These are phyloP conservation scores for Plectosphaerella cucumerina DNA, from an alignment of 2,329 filamentous ascomycete species.

Conservation along the genomic window DNA sequence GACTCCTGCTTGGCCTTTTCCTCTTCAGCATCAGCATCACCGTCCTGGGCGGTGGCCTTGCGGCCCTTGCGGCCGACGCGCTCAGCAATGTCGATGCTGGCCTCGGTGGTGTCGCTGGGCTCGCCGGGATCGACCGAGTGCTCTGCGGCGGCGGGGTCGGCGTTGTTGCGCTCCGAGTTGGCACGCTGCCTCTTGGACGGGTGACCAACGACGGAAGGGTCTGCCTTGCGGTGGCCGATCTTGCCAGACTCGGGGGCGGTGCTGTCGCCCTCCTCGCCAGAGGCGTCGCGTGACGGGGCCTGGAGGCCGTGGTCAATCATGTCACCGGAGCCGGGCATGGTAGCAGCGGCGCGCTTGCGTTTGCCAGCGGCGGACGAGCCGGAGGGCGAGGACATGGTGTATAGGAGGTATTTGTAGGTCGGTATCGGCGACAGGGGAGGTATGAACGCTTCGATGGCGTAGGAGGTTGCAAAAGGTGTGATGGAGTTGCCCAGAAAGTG, in stretches of 20 bases:
- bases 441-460: too few relatives aligned
- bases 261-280: slow-evolving; percentile 75
- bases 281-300: slow-evolving; percentile 77
- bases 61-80: slow-evolving; percentile 52
- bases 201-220: slow-evolving; percentile 40
- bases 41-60: slow-evolving; percentile 40
- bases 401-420: not conserved
- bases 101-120: slow-evolving; percentile 66
- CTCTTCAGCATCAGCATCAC: slow-evolving; percentile 29
- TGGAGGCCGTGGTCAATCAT: slow-evolving; percentile 54
- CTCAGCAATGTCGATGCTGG: slow-evolving; percentile 62
- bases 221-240: slow-evolving; percentile 54
- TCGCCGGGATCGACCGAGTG: slow-evolving; percentile 58
- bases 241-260: slow-evolving; percentile 58
- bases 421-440: too few relatives aligned
- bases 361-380: slow-evolving; percentile 57
- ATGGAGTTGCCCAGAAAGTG: not conserved
- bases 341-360: slow-evolving; percentile 70
- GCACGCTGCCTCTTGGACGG: slow-evolving; percentile 77
- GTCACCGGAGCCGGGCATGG: slow-evolving; percentile 32
- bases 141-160: slow-evolving; percentile 35
- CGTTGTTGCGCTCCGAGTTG: slow-evolving; percentile 50
- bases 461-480: not conserved
- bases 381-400: slow-evolving; percentile 57
- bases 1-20: slow-evolving; percentile 33